These are phyloP conservation scores for Castanea sativa DNA, from an alignment of 306 rosid genomes.

Conservation along the genomic window DNA sequence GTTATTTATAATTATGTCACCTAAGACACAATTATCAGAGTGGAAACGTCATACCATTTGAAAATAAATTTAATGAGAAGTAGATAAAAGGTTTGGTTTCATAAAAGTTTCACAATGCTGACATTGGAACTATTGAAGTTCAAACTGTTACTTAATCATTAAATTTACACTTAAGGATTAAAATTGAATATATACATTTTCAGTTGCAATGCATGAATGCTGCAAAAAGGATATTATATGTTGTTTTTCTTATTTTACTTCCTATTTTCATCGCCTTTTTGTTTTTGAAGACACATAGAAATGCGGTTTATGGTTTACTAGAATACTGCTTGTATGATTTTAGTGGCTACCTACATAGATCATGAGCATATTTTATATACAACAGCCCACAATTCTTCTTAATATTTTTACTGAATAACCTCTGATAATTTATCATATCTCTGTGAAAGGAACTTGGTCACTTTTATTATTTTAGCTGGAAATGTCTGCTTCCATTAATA, in stretches of 20 bases:
- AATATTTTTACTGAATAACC: background rate
- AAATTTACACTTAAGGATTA: background rate
- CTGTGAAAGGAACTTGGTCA: constrained; percentile 1
- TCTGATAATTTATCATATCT: background rate
- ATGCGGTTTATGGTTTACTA: background rate
- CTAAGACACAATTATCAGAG: background rate
- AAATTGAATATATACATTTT: background rate
- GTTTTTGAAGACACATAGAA: background rate
- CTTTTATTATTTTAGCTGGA: constrained; percentile 2
- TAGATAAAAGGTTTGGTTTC: background rate
- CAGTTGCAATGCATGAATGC: background rate
- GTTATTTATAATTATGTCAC: background rate
- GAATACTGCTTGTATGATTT: background rate
- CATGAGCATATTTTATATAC: background rate
- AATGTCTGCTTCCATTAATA: constrained; percentile 36
- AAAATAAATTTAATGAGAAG: background rate
- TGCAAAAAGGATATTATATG: background rate
- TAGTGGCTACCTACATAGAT: background rate
- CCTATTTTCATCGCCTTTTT: background rate
- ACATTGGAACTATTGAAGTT: background rate
- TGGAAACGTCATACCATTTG: background rate
- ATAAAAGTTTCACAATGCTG: background rate
- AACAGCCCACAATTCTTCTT: background rate
- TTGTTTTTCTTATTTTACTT: background rate
- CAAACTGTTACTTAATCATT: background rate